phyloP scores from a whole-genome alignment of 495 filamentous ascomycete genomes.

The Neurospora sp. region DNA sequence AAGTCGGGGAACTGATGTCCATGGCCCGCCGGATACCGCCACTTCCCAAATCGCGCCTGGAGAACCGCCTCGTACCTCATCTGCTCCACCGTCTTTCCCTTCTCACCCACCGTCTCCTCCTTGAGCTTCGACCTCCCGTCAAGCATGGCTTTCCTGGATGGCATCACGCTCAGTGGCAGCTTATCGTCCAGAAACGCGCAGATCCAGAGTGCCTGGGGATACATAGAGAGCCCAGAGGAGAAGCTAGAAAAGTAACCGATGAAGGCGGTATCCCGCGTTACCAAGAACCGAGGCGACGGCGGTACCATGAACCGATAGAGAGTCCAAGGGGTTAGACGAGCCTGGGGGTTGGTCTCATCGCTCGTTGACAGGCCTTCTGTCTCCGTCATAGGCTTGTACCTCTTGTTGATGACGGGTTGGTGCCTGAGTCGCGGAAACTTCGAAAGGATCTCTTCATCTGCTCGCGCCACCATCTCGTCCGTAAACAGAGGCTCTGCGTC shows the following conservation, averaged over 20 bases:
- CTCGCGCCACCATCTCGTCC: conserved; percentile 20
- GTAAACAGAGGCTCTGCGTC: conserved; percentile 23
- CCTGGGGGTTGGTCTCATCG: conserved; percentile 25
- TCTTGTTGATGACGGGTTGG: conserved; percentile 34
- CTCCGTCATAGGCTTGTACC: conserved; percentile 32
- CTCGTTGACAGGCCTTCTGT: conserved; percentile 24
- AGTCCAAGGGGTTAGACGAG: conserved; percentile 30
- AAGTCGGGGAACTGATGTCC: conserved; percentile 58
- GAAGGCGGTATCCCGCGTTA: conserved; percentile 54
- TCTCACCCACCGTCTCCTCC: background rate
- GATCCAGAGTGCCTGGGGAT: conserved; percentile 65
- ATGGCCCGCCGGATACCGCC: conserved; percentile 57
- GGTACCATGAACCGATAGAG: conserved; percentile 67
- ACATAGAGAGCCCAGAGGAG: conserved; percentile 50
- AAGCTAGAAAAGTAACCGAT: conserved; percentile 55
- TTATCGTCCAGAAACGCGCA: conserved; percentile 46
- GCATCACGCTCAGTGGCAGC: conserved; percentile 14
- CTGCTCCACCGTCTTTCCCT: conserved; percentile 18
- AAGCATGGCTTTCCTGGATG: background rate
- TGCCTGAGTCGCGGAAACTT: conserved; percentile 53
- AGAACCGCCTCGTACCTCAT: conserved; percentile 48
- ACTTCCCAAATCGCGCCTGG: conserved; percentile 56
- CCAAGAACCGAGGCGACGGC: conserved; percentile 38
- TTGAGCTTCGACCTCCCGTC: background rate
- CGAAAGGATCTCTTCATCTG: conserved; percentile 57